These are phyloP conservation scores for Colletotrichum tanaceti DNA, from an alignment of 2,329 filamentous ascomycete species.

Conservation along the genomic window DNA sequence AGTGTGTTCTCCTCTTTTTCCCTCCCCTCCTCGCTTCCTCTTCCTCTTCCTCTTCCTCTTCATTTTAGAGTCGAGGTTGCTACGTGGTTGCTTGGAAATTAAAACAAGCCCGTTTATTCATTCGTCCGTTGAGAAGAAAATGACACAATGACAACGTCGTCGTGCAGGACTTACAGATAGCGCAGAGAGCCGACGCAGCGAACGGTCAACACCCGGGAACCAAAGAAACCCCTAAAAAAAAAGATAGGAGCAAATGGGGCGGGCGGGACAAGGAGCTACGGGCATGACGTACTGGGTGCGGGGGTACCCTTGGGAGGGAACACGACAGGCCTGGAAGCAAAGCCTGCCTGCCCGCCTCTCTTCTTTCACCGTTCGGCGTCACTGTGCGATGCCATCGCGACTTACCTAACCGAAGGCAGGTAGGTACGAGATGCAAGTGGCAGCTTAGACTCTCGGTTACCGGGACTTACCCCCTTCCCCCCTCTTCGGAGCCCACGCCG, in stretches of 20 bases:
- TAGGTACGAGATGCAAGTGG: no score
- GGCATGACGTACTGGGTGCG: conserved; percentile 37
- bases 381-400: conserved; percentile 39
- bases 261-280: conserved; percentile 33
- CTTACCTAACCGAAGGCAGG: conserved; percentile 1
- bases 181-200: background rate
- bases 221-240: conserved; percentile 14
- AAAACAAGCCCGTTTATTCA: no score
- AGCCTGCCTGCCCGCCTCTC: background rate
- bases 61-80: no score
- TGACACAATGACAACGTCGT: conserved; percentile 17
- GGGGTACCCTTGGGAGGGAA: conserved; percentile 20
- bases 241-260: conserved; percentile 24
- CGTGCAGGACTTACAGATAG: conserved; percentile 9
- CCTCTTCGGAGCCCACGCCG: conserved; percentile 24
- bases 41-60: no score
- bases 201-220: conserved; percentile 2
- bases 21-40: no score
- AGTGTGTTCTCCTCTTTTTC: background rate
- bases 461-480: background rate
- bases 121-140: background rate
- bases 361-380: conserved; percentile 21
- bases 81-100: no score
- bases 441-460: conserved; percentile 1
- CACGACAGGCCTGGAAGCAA: conserved; percentile 15